Conservation (phyloP, 192 early-diverging fungal species). For the Phlyctochytrium arcticum region DNA sequence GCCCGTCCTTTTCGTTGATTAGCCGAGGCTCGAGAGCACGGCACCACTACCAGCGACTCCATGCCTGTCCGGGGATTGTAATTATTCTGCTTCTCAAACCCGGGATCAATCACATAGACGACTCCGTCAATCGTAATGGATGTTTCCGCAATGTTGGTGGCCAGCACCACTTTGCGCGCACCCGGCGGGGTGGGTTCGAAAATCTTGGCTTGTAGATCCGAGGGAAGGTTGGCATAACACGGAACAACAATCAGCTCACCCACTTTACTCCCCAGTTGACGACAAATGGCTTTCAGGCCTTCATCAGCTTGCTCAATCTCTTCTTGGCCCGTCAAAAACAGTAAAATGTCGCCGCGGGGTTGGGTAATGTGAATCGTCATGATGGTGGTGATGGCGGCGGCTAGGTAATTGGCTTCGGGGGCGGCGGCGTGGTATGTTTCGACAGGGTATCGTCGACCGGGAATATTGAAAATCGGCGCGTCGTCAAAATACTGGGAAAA, state of each 20-base stretch:
- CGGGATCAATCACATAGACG: conserved; percentile 93
- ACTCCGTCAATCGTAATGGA: conserved; percentile 98
- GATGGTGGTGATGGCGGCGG: conserved; percentile 87
- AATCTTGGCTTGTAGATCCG: conserved; percentile 92
- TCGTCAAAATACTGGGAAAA: conserved; percentile 95
- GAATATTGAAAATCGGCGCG: conserved; percentile 89
- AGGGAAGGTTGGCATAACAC: conserved; percentile 90
- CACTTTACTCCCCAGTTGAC: conserved; percentile 82
- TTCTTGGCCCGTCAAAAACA: conserved; percentile 96
- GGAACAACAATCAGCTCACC: conserved; percentile 79
- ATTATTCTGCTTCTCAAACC: conserved; percentile 94
- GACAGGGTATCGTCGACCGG: conserved; percentile 89
- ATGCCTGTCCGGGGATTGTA: conserved; percentile 97
- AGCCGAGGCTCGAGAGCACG: conserved; percentile 87
- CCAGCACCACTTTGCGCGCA: conserved; percentile 77
- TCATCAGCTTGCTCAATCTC: conserved; percentile 95
- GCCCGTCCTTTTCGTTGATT: conserved; percentile 95
- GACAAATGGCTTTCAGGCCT: conserved; percentile 66
- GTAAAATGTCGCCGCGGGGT: conserved; percentile 83
- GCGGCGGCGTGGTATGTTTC: conserved; percentile 94
- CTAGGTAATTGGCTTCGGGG: conserved; percentile 95
- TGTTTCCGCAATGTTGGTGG: conserved; percentile 99
- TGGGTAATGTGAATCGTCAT: conserved; percentile 92
- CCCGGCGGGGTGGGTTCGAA: conserved; percentile 86
- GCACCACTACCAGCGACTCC: conserved; percentile 92